Evolutionary conservation across 2,329 filamentous ascomycete genomes (phyloP).

Genomic region (Rhynchosporium graminicola): DNA sequence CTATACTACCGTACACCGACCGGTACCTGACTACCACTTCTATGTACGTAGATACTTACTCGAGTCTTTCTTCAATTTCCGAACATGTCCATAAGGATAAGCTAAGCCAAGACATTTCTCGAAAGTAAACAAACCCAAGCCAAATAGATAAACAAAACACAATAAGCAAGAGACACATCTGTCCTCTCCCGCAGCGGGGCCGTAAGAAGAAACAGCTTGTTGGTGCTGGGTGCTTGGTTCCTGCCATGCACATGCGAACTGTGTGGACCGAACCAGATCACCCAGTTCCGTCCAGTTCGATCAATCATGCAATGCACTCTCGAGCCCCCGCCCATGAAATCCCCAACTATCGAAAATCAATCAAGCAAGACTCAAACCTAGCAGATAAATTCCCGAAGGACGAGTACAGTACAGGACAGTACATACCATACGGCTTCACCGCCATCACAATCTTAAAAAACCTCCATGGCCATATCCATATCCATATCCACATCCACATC

Average conservation of each 20-base stretch:
- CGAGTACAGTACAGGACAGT: not conserved
- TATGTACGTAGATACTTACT: too few species aligned
- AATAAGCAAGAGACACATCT: not conserved
- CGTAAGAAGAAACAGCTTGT: constrained; percentile 9
- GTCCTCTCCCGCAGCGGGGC: constrained; percentile 19
- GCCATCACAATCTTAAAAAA: constrained; percentile 33
- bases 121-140: not conserved
- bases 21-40: too few species aligned
- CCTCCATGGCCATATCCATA: not conserved
- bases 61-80: too few species aligned
- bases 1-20: too few species aligned
- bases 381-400: not conserved
- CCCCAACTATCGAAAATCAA: constrained; percentile 6
- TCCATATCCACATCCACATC: too few species aligned
- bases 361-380: too few species aligned
- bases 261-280: not conserved
- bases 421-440: constrained; percentile 22
- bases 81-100: too few species aligned
- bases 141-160: constrained; percentile 1
- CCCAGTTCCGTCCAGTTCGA: not conserved
- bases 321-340: not conserved
- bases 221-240: not conserved
- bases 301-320: not conserved
- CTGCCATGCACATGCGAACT: constrained; percentile 9
- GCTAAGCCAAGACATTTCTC: too few species aligned